A percentile compares a stretch with the other conserved stretches of the same genome.
These are phyloP conservation scores for Stemphylium lycopersici DNA, from an alignment of 2,329 filamentous ascomycete species.

Conservation along the genomic window DNA sequence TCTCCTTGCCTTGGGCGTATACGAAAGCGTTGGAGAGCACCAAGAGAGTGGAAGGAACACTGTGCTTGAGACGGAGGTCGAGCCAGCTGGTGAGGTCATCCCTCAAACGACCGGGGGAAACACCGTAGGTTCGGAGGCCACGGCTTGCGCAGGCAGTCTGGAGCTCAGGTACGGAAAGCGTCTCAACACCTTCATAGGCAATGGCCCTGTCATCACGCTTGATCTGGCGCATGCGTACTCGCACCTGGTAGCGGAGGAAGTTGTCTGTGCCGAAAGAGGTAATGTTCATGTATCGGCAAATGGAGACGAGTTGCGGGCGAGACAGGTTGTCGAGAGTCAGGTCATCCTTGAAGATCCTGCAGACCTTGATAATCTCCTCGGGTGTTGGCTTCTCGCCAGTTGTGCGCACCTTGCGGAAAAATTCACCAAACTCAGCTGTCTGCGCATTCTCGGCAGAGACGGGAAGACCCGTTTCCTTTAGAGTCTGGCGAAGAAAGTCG, in stretches of 20 bases:
- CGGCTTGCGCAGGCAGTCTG: slow-evolving; percentile 91
- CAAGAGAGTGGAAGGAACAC: slow-evolving; percentile 93
- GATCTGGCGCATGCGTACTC: slow-evolving; percentile 98
- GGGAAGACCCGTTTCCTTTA: slow-evolving; percentile 92
- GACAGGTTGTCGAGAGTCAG: slow-evolving; percentile 96
- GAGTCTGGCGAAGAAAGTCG: slow-evolving; percentile 82
- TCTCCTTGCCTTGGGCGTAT: slow-evolving; percentile 86
- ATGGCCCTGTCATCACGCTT: slow-evolving; percentile 97
- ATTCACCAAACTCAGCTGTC: slow-evolving; percentile 91
- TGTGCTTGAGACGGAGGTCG: slow-evolving; percentile 88
- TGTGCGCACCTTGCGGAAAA: slow-evolving; percentile 89
- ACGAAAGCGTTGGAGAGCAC: slow-evolving; percentile 98
- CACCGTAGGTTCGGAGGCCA: slow-evolving; percentile 88
- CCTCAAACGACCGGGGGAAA: slow-evolving; percentile 85
- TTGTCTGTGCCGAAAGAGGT: slow-evolving; percentile 97
- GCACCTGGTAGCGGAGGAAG: slow-evolving; percentile 96
- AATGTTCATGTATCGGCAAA: slow-evolving; percentile 98
- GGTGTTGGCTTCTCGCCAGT: slow-evolving; percentile 89
- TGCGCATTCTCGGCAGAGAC: slow-evolving; percentile 83
- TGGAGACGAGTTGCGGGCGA: slow-evolving; percentile 91
- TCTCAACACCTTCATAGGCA: slow-evolving; percentile 90
- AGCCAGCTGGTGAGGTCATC: slow-evolving; percentile 94
- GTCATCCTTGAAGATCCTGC: slow-evolving; percentile 98
- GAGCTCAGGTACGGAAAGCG: slow-evolving; percentile 88
- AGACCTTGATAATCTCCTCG: slow-evolving; percentile 96